These are phyloP conservation scores for Crithidia acanthocephali DNA, from an alignment of 208 protist genomes.

Conservation along the genomic window DNA sequence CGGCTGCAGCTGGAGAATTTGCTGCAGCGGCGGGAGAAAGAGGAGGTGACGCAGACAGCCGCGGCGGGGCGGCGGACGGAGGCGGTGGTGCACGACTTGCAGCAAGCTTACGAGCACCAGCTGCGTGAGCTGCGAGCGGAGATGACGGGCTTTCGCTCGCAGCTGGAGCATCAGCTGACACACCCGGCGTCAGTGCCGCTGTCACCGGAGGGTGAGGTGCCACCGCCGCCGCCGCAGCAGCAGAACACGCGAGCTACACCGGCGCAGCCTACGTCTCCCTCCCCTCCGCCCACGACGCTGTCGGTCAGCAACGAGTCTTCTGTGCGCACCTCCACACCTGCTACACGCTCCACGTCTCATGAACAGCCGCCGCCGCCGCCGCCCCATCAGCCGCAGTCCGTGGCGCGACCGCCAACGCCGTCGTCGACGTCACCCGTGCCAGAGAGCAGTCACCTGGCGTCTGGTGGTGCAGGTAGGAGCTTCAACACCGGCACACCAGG, in stretches of 20 bases:
- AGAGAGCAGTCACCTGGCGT: not conserved
- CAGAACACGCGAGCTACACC: not conserved
- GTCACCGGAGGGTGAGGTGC: not conserved
- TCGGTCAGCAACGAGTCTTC: constrained; percentile 13
- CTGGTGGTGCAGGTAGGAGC: not conserved
- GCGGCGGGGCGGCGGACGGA: not conserved
- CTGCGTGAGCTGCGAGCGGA: constrained; percentile 27
- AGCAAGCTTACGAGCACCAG: constrained; percentile 27
- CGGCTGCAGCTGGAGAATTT: constrained; percentile 34
- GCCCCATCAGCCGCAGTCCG: not conserved
- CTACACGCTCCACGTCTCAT: no score
- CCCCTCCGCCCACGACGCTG: not conserved
- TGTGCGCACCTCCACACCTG: not conserved
- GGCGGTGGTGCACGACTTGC: not conserved
- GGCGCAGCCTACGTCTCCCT: not conserved
- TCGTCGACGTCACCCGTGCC: not conserved
- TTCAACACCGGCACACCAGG: not conserved
- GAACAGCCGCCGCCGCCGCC: constrained; percentile 1
- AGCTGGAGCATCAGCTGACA: constrained; percentile 15
- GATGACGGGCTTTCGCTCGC: constrained; percentile 21
- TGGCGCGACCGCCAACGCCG: constrained; percentile 1
- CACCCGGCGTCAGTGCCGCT: not conserved
- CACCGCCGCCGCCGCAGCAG: not conserved
- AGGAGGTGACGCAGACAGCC: constrained; percentile 4
- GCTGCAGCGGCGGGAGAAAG: constrained; percentile 20